Conservation (phyloP, 1,139 yeast genomes). For the Sugiyamaella xylanicola region DNA sequence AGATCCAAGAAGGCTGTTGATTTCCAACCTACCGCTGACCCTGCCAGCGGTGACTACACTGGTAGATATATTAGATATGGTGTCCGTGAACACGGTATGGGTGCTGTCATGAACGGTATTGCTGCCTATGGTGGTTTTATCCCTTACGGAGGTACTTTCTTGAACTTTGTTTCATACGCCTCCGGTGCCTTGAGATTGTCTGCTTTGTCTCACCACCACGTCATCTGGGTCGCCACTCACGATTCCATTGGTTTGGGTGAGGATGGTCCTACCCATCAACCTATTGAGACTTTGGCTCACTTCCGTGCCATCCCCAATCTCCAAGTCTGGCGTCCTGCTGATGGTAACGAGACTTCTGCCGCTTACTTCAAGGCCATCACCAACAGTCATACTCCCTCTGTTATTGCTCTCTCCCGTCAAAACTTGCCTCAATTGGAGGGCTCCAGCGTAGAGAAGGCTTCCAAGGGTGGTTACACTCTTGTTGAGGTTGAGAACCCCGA, state of each 20-base stretch:
- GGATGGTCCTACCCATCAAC: conserved; percentile 99
- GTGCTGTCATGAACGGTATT: conserved; percentile 98
- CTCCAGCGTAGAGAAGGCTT: conserved; percentile 86
- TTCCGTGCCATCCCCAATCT: conserved; percentile 96
- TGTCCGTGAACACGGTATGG: conserved; percentile 99
- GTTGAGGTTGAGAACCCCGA: conserved; percentile 63
- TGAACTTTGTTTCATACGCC: conserved; percentile 96
- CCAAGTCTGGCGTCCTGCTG: conserved; percentile 99
- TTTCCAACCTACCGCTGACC: conserved; percentile 81
- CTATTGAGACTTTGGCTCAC: conserved; percentile 97
- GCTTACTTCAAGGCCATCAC: conserved; percentile 84
- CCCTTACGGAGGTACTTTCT: conserved; percentile 97
- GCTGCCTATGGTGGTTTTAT: conserved; percentile 93
- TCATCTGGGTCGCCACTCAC: conserved; percentile 97
- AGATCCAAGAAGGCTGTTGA: conserved; percentile 83
- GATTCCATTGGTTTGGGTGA: conserved; percentile 99
- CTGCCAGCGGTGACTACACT: conserved; percentile 79
- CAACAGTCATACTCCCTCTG: conserved; percentile 75
- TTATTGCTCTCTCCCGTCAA: conserved; percentile 95
- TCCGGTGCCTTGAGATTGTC: conserved; percentile 97
- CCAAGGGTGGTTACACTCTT: conserved; percentile 92
- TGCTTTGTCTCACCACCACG: conserved; percentile 91
- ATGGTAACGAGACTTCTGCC: conserved; percentile 98
- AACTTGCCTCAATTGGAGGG: conserved; percentile 96
- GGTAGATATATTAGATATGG: conserved; percentile 98